phyloP scores from a whole-genome alignment of 2,329 filamentous ascomycete species.

The Teratosphaeria destructans region DNA sequence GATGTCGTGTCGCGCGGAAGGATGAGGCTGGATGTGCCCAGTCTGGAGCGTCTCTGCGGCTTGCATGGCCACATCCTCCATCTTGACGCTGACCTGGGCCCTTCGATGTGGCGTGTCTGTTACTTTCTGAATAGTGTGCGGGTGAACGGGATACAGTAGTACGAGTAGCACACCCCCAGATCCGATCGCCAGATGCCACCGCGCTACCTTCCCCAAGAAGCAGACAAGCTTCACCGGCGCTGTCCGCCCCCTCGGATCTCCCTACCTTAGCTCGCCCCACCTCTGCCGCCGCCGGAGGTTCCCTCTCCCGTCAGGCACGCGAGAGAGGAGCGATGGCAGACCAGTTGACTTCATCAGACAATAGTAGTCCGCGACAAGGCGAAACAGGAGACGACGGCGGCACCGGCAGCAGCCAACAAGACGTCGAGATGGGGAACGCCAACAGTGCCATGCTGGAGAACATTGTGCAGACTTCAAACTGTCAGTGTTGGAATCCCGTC shows the following conservation, averaged over 20 bases:
- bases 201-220: background rate
- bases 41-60: slow-evolving; percentile 72
- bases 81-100: background rate
- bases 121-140: background rate
- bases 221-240: background rate
- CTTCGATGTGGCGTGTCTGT: background rate
- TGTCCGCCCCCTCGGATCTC: background rate
- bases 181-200: background rate
- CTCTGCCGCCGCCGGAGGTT: background rate
- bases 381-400: background rate
- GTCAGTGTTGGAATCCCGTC: slow-evolving; percentile 41
- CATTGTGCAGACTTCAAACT: slow-evolving; percentile 94
- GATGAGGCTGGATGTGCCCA: slow-evolving; percentile 62
- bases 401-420: background rate
- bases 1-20: slow-evolving; percentile 63
- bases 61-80: slow-evolving; percentile 33
- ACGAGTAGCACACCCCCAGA: background rate
- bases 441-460: slow-evolving; percentile 72
- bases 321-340: background rate
- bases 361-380: background rate
- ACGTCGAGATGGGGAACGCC: slow-evolving; percentile 41
- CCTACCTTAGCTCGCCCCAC: background rate
- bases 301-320: background rate
- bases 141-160: background rate
- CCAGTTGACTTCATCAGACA: background rate